Evolutionary conservation across 2,329 filamentous ascomycete species (phyloP), one percentile per base, ranked within the genome.

Genomic region (Immersiporthe knoxdaviesiana): DNA sequence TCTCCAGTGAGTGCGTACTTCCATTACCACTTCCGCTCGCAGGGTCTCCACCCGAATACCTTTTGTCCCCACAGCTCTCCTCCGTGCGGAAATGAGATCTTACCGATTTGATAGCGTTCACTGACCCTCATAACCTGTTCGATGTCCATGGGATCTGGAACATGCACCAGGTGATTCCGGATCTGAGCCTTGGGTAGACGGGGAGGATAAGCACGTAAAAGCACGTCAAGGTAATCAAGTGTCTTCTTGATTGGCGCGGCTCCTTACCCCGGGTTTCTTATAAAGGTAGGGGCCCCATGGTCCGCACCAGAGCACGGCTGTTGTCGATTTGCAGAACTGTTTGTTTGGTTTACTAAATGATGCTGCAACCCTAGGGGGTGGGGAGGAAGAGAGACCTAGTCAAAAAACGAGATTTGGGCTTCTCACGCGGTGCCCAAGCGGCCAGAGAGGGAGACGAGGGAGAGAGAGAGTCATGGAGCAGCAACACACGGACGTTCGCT

Each of bases 121-220:
- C 14, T 62, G 59, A 41, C 59, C 11, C 59, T 62, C 37, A 44
- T 62, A 35, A 44, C 59, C 59, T 16, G 59, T 63, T 63, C 18
- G 41, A 63, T 50, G 32, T 63, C 61, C 11, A 47, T 30, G 39
- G n/a, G 39, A 30, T 63, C 39, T 63, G 24, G 61, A 63, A 63
- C 41, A 44, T 47, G n/a, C 14, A 47, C 11, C n/a, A 14, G 18
- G n/a, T n/a, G 24, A 12, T 44, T 10, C 41, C 27, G 16, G n/a
- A 30, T 11, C 39, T 50, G 61, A 63, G 59, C 35, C 27, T 47
- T 30, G 41, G 61, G 27, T 30, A 50, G 41, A 32, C 61, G 41
- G 61, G 59, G 35, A 44, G n/a, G 12, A 62, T 63, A 50, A 50
- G 61, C 61, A 63, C 61, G 61, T 63, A 47, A 50, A 63, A 63